Conservation (phyloP, 768 basidiomycete species). For the Melanogaster broomeanus region DNA sequence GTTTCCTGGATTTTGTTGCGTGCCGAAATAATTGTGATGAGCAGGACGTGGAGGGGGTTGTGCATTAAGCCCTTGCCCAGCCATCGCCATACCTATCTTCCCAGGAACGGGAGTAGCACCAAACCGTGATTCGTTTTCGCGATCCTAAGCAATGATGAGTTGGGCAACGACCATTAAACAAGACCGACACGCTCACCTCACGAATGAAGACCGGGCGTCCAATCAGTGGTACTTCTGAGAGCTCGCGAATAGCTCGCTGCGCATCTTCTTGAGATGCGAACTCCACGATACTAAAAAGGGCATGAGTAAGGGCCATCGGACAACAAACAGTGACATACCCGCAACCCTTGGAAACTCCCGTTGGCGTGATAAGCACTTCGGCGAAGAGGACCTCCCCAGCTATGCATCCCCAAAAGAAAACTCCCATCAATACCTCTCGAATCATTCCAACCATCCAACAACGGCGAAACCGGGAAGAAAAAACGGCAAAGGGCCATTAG, state of each 20-base stretch:
- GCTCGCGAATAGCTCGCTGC: constrained; percentile 84
- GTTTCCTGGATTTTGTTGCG: constrained; percentile 69
- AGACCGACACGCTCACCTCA: constrained; percentile 58
- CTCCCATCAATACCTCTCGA: constrained; percentile 92
- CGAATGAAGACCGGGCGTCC: constrained; percentile 96
- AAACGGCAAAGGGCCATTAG: constrained; percentile 42
- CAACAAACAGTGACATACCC: constrained; percentile 65
- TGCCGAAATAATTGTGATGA: constrained; percentile 72
- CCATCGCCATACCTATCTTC: constrained; percentile 95
- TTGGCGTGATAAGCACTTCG: constrained; percentile 97
- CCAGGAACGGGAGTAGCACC: constrained; percentile 95
- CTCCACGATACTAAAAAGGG: constrained; percentile 82
- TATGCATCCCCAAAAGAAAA: constrained; percentile 88
- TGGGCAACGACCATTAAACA: background rate
- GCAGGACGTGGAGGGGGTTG: constrained; percentile 82
- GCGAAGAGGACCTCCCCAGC: constrained; percentile 99
- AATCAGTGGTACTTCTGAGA: constrained; percentile 87
- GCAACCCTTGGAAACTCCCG: constrained; percentile 97
- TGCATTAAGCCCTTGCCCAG: constrained; percentile 81
- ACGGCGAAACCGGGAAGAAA: constrained; percentile 42
- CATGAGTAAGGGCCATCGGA: constrained; percentile 8
- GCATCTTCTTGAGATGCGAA: constrained; percentile 88
- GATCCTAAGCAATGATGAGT: constrained; percentile 62
- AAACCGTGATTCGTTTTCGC: constrained; percentile 94
- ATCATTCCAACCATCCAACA: constrained; percentile 53